Percentiles rank a stretch among this genome's conserved stretches.
Evolutionary conservation across 345 rosid genomes (phyloP).

Genomic region (Nasturtium officinale): DNA sequence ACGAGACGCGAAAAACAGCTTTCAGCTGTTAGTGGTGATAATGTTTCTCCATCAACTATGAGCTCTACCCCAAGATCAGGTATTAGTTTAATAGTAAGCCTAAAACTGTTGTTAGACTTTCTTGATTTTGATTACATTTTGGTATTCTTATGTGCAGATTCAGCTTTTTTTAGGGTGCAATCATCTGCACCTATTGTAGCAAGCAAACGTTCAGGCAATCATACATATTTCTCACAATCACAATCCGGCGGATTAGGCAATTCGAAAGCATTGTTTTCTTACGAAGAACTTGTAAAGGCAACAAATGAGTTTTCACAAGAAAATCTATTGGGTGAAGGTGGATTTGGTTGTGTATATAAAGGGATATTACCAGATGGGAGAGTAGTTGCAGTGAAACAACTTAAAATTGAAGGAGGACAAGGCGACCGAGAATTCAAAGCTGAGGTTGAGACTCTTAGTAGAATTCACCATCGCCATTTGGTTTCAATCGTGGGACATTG

Average conservation of each 20-base stretch:
- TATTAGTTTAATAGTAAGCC: conserved; percentile 31
- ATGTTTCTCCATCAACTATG: conserved; percentile 61
- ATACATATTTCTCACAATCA: conserved; percentile 50
- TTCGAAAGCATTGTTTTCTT: conserved; percentile 70
- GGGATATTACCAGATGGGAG: conserved; percentile 91
- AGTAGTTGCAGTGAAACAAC: conserved; percentile 89
- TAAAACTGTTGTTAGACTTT: neutral
- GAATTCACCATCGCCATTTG: conserved; percentile 92
- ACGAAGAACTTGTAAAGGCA: conserved; percentile 68
- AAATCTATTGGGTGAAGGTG: conserved; percentile 93
- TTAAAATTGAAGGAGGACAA: conserved; percentile 82
- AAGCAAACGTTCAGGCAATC: conserved; percentile 58
- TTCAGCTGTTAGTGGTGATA: conserved; percentile 59
- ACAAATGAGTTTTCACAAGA: conserved; percentile 79
- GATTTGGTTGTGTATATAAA: conserved; percentile 88
- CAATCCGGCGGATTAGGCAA: conserved; percentile 71
- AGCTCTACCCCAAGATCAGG: conserved; percentile 72
- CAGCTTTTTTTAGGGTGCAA: conserved; percentile 52
- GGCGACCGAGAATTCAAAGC: conserved; percentile 94
- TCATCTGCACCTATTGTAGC: conserved; percentile 69
- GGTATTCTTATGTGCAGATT: conserved; percentile 51
- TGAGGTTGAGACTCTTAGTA: conserved; percentile 89
- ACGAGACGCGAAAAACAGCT: conserved; percentile 58
- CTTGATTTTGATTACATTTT: conserved; percentile 16
- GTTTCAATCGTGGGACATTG: conserved; percentile 96